Evolutionary conservation across 192 early-diverging fungal species (phyloP).

Genomic region (Jimgerdemannia flammicorona): DNA sequence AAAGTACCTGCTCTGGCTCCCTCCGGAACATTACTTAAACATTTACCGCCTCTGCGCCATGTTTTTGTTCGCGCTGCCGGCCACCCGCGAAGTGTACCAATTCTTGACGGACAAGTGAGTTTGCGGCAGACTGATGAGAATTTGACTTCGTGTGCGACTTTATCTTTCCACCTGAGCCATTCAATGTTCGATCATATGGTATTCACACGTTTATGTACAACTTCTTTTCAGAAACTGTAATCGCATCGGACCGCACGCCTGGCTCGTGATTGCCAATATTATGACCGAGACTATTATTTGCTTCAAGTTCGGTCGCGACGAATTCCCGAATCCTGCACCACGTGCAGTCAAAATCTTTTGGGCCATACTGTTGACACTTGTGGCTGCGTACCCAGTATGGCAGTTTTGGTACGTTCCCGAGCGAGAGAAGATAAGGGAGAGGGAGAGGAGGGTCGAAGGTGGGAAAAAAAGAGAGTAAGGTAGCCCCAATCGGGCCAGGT

Average conservation of each 20-base stretch:
- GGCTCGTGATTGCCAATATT: constrained; percentile 84
- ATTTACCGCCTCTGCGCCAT: constrained; percentile 70
- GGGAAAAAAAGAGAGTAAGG: neutral
- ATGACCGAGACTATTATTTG: constrained; percentile 89
- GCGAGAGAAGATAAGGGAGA: neutral
- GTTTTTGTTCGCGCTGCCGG: constrained; percentile 86
- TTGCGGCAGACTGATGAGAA: neutral
- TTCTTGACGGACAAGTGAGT: constrained; percentile 61
- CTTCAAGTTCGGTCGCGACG: constrained; percentile 84
- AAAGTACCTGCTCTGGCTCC: constrained; percentile 91
- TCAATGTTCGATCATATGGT: too few relatives aligned
- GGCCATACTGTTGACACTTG: constrained; percentile 50
- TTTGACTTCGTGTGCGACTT: too few relatives aligned
- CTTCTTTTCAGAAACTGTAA: constrained; percentile 60
- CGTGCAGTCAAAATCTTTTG: constrained; percentile 68
- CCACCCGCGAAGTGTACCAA: constrained; percentile 86
- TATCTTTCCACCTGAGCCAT: too few relatives aligned
- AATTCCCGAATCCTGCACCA: constrained; percentile 82
- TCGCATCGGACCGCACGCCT: constrained; percentile 90
- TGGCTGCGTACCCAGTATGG: constrained; percentile 74
- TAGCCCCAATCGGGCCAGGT: neutral
- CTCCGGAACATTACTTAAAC: constrained; percentile 82
- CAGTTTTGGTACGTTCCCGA: constrained; percentile 51
- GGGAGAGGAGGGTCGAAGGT: neutral
- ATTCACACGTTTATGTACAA: too few relatives aligned